Percentiles rank a stretch among this genome's conserved stretches.
Evolutionary conservation across 148 eudicot genomes (phyloP).

Genomic region (Suaeda aralocaspica): DNA sequence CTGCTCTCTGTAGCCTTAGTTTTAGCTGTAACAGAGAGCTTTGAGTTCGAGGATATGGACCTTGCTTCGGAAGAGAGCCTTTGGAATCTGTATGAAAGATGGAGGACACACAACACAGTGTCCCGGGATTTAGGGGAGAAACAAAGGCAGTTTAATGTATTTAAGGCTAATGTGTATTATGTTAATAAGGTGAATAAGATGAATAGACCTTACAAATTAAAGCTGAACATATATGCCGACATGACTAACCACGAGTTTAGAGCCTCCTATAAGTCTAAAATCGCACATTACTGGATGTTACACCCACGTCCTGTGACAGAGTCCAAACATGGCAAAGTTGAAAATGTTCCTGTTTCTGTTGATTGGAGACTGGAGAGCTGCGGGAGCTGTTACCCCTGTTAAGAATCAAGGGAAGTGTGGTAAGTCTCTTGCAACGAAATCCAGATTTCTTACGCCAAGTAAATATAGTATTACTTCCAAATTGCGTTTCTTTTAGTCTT

Average conservation of each 20-base stretch:
- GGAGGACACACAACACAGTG: slow-evolving; percentile 54
- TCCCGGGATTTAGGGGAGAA: slow-evolving; percentile 43
- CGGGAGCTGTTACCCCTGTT: slow-evolving; percentile 65
- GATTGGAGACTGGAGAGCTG: slow-evolving; percentile 81
- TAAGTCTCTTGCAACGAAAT: slow-evolving; percentile 13
- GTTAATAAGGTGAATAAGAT: slow-evolving; percentile 46
- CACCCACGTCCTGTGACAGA: slow-evolving; percentile 28
- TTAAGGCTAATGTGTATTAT: slow-evolving; percentile 50
- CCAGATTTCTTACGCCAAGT: too few relatives aligned
- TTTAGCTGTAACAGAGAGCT: slow-evolving; percentile 25
- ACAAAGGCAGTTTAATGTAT: slow-evolving; percentile 47
- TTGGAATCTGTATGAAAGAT: slow-evolving; percentile 55
- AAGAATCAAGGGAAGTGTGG: slow-evolving; percentile 72
- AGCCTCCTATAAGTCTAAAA: slow-evolving; percentile 43
- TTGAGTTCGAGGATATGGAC: slow-evolving; percentile 45
- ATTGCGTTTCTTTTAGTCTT: too few relatives aligned
- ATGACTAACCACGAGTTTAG: slow-evolving; percentile 57
- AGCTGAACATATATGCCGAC: slow-evolving; percentile 49
- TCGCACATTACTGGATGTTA: slow-evolving; percentile 48
- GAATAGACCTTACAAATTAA: slow-evolving; percentile 55
- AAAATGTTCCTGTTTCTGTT: slow-evolving; percentile 45
- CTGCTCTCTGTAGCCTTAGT: slow-evolving; percentile 29
- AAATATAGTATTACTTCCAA: too few relatives aligned
- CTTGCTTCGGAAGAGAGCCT: slow-evolving; percentile 43
- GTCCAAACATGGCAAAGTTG: slow-evolving; percentile 44